Conservation (phyloP, 257 asterid species). For the Plantago elongata region DNA sequence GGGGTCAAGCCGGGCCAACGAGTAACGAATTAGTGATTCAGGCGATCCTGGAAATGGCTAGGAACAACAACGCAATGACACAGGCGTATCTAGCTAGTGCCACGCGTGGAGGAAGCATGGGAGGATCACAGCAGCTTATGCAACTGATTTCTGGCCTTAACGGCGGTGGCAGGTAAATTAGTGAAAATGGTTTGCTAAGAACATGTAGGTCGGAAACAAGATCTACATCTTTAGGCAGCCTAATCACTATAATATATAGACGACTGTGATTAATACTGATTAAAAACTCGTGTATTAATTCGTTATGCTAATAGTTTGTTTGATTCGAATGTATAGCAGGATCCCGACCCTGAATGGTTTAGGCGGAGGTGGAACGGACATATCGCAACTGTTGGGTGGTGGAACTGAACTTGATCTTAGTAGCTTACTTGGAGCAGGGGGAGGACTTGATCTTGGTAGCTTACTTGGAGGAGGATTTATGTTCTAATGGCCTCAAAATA, state of each 20-base stretch:
- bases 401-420: neutral
- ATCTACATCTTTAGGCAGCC: no score
- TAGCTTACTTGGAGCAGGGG: conserved; percentile 7
- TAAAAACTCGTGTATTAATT: no score
- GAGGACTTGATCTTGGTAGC: conserved; percentile 41
- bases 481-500: no score
- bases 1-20: conserved; percentile 3
- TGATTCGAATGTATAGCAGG: neutral
- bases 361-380: neutral
- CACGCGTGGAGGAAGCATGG: neutral
- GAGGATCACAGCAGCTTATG: neutral
- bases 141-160: neutral
- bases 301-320: no score
- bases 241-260: no score
- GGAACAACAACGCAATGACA: conserved; percentile 20
- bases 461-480: conserved; percentile 18
- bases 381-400: neutral
- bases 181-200: no score
- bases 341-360: no score
- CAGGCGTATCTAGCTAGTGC: conserved; percentile 26
- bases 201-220: no score
- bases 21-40: conserved; percentile 15
- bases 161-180: neutral
- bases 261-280: no score
- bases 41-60: conserved; percentile 18